Base-by-base conservation (phyloP, 176 grass and related monocot genomes). In the Otatea glauca region DNA sequence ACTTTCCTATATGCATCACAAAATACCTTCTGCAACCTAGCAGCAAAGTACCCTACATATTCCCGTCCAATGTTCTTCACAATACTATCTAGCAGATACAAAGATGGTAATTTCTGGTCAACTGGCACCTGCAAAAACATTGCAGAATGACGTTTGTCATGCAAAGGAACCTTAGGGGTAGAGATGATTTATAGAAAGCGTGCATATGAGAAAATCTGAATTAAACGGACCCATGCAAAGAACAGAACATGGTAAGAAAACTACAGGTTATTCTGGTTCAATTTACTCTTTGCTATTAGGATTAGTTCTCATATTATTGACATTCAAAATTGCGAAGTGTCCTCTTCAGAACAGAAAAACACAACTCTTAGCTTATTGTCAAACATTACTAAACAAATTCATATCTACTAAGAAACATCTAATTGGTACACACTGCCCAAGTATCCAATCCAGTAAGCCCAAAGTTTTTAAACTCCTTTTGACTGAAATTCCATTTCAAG, bases 71-170 rank as follows among this genome's bases (percentile, higher is more conserved):
- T 99, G 63, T 99, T 99, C 93, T 99, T 99, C 84, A 96, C 97
- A 77, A 99, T 96, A 81, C 97, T 99, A 85, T 99, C 97, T 68
- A 99, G 84, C 70, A 99, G 90, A 85, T 99, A 99, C 20, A 99
- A 90, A 71, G 97, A 94, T 41, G 97, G 92, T 49, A 99, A 88
- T 89, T 92, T 99, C 86, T 99, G 97, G 67, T 99, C 97, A 18
- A 71, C 61, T 43, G 91, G 80, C 68, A 96, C 93, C 97, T 99
- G 92, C 62, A 93, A 72, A 20, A 86, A 85, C 69, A 89, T 78
- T 56, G 15, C 48, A 88, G 49, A 83, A 84, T 29, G 39, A 68
- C 9, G 8, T 34, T 75, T 20, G 42, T 83, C 42, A 87, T 55
- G 45, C 10, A 74, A 77, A 77, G n/a, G 53, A 87, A 83, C 35